A percentile compares a stretch with the other conserved stretches of the same genome.
Conservation (phyloP, 2,329 filamentous ascomycete genomes). For the Apiospora marii region DNA sequence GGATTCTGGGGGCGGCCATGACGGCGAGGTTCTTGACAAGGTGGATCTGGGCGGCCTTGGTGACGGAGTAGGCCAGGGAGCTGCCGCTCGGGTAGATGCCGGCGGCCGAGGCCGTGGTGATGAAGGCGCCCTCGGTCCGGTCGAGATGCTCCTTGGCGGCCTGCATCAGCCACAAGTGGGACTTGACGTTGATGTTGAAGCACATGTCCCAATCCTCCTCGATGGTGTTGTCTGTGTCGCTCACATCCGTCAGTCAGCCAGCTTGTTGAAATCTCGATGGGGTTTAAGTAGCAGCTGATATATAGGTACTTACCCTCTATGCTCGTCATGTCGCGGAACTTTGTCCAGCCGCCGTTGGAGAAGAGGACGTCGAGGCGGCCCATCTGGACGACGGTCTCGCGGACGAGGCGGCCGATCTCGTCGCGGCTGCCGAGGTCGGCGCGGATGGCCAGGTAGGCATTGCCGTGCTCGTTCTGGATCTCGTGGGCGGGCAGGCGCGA, state of each 20-base stretch:
- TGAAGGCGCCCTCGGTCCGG: constrained; percentile 64
- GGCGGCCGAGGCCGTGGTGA: constrained; percentile 70
- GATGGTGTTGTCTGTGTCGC: constrained; percentile 52
- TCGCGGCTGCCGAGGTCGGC: constrained; percentile 70
- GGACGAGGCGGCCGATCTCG: constrained; percentile 67
- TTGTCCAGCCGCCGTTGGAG: constrained; percentile 73
- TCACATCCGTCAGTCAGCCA: background rate
- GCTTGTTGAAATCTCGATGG: background rate
- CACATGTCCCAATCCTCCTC: constrained; percentile 68
- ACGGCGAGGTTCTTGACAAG: constrained; percentile 62
- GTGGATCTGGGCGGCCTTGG: constrained; percentile 76
- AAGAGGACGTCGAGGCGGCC: constrained; percentile 80
- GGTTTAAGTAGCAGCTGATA: background rate
- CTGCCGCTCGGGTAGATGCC: constrained; percentile 71
- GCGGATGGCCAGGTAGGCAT: constrained; percentile 60
- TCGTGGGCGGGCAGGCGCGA: constrained; percentile 45
- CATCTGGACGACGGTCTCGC: constrained; percentile 64
- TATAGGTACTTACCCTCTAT: constrained; percentile 22
- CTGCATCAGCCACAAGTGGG: constrained; percentile 66
- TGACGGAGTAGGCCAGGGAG: constrained; percentile 74
- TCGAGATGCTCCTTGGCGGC: constrained; percentile 63
- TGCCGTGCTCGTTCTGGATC: constrained; percentile 43
- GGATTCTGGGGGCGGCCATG: constrained; percentile 60
- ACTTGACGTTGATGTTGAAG: constrained; percentile 70
- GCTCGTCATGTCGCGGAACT: constrained; percentile 38